Evolutionary conservation across 192 early-diverging fungal species (phyloP).

Genomic region (Umbelopsis ramanniana): DNA sequence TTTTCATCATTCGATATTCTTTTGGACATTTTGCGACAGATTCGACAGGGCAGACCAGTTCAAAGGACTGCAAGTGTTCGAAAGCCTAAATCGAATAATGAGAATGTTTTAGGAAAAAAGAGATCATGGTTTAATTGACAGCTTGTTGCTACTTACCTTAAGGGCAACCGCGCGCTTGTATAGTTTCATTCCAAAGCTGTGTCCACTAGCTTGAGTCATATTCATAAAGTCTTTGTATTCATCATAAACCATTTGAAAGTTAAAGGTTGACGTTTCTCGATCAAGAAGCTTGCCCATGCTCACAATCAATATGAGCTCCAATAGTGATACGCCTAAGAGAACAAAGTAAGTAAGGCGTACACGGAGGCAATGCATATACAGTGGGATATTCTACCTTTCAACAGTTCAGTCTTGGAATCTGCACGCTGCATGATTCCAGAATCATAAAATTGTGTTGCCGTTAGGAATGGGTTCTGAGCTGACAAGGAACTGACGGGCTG

Average conservation of each 20-base stretch:
- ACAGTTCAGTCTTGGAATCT: conserved; percentile 57
- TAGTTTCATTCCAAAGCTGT: conserved; percentile 65
- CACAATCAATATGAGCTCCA: conserved; percentile 81
- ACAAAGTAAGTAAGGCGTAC: not conserved
- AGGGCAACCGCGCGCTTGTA: conserved; percentile 81
- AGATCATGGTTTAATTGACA: not conserved
- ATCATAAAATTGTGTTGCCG: conserved; percentile 40
- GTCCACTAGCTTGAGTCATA: conserved; percentile 51
- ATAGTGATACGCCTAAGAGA: conserved; percentile 66
- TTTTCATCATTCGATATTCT: conserved; percentile 85
- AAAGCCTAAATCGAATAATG: conserved; percentile 60
- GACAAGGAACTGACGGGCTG: conserved; percentile 48
- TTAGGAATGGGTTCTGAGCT: conserved; percentile 41
- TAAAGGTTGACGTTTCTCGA: conserved; percentile 72
- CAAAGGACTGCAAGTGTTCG: conserved; percentile 74
- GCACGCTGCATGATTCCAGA: conserved; percentile 48
- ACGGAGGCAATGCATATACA: not conserved
- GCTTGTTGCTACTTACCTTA: conserved; percentile 55
- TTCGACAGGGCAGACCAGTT: conserved; percentile 67
- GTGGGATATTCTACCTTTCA: conserved; percentile 42
- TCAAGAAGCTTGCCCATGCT: conserved; percentile 75
- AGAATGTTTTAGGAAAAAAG: not conserved
- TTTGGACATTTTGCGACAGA: conserved; percentile 70
- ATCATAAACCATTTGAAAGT: conserved; percentile 95
- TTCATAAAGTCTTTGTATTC: conserved; percentile 88